A percentile compares a stretch with the other conserved stretches of the same genome.
These are phyloP conservation scores for Paecilomyces sp. DNA, from an alignment of 2,329 filamentous ascomycete species.

Conservation along the genomic window DNA sequence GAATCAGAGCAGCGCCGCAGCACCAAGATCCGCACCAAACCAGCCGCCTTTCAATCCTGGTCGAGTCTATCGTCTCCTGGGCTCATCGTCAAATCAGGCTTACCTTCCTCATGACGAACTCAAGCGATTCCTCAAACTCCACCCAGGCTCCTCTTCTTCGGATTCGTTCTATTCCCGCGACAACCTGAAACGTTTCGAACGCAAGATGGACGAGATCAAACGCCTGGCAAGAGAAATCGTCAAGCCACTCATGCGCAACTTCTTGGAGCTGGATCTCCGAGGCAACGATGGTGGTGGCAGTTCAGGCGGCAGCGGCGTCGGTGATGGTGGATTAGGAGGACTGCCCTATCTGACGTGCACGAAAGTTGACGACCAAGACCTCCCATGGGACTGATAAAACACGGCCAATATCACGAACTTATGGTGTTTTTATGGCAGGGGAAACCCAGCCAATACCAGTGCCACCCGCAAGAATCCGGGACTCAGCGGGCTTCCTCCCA, in stretches of 20 bases:
- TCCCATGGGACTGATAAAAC: constrained; percentile 50
- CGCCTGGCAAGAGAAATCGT: constrained; percentile 74
- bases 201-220: constrained; percentile 83
- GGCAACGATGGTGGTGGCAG: constrained; percentile 14
- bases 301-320: constrained; percentile 7
- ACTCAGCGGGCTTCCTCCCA: not conserved
- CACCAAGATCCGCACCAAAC: constrained; percentile 13
- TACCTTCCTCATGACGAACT: constrained; percentile 83
- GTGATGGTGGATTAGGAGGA: constrained; percentile 37
- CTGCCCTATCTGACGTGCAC: constrained; percentile 61
- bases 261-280: constrained; percentile 69
- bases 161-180: constrained; percentile 68
- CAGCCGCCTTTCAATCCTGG: constrained; percentile 41
- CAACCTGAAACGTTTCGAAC: constrained; percentile 78
- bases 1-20: constrained; percentile 12
- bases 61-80: constrained; percentile 70
- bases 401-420: not conserved
- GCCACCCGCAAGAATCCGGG: not conserved
- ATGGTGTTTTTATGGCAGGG: not conserved
- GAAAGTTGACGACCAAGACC: constrained; percentile 54
- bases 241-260: constrained; percentile 76
- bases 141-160: constrained; percentile 50
- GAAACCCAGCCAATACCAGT: not conserved
- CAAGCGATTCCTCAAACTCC: constrained; percentile 80
- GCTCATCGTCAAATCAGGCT: constrained; percentile 50